These are phyloP conservation scores for Paecilomyces variotii DNA, from an alignment of 2,329 filamentous ascomycete species.

Conservation along the genomic window DNA sequence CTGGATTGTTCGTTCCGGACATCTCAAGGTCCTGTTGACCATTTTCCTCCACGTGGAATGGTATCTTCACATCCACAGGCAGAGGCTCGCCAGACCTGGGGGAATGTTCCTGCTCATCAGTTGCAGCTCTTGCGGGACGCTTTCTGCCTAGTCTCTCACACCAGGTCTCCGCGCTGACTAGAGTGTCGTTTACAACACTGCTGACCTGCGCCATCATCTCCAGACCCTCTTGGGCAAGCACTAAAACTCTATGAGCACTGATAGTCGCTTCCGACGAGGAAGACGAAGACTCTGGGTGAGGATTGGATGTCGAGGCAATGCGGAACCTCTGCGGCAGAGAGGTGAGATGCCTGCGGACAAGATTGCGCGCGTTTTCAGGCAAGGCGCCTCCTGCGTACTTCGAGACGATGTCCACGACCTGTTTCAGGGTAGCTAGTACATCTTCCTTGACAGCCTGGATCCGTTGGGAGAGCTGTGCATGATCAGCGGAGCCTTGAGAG, in stretches of 20 bases:
- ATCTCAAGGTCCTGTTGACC: not conserved
- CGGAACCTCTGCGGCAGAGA: conserved; percentile 78
- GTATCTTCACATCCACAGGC: not conserved
- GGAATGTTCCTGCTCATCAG: conserved; percentile 14
- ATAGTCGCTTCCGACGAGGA: conserved; percentile 41
- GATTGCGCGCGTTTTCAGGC: conserved; percentile 74
- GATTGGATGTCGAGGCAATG: conserved; percentile 52
- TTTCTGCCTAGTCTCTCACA: conserved; percentile 64
- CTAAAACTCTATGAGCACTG: conserved; percentile 66
- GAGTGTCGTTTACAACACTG: conserved; percentile 77
- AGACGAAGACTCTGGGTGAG: conserved; percentile 23
- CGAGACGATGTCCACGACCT: conserved; percentile 75
- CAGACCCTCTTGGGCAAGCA: conserved; percentile 80
- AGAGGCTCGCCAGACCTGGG: not conserved
- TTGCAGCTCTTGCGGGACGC: conserved; percentile 19
- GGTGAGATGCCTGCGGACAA: conserved; percentile 77
- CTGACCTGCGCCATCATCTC: conserved; percentile 94
- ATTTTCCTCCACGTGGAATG: not conserved
- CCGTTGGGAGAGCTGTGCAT: conserved; percentile 46
- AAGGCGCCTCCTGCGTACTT: conserved; percentile 86
- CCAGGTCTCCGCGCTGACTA: conserved; percentile 87
- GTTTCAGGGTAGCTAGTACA: conserved; percentile 69
- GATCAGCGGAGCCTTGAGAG: conserved; percentile 30
- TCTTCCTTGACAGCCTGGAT: conserved; percentile 63
- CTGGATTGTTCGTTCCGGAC: not conserved